Evolutionary conservation across 768 basidiomycete genomes (phyloP).

Genomic region (Gautieria morchelliformis): DNA sequence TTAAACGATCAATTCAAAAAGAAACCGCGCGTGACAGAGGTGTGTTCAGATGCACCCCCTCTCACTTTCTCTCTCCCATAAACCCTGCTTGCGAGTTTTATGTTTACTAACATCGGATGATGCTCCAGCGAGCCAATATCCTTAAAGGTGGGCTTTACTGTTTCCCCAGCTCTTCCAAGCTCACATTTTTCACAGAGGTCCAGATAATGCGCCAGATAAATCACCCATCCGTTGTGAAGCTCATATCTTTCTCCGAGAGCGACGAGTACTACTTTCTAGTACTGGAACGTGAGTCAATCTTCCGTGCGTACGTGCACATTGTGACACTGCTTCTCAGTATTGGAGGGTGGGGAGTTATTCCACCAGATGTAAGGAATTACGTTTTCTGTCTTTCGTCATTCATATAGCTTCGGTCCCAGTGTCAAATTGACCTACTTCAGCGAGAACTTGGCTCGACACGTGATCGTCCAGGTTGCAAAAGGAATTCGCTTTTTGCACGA

Average conservation of each 20-base stretch:
- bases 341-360: constrained; percentile 98
- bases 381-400: background rate
- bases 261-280: constrained; percentile 90
- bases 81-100: constrained; percentile 7
- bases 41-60: constrained; percentile 31
- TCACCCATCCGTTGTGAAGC: constrained; percentile 88
- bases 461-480: constrained; percentile 90
- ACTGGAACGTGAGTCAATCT: constrained; percentile 61
- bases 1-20: constrained; percentile 92
- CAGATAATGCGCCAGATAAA: constrained; percentile 96
- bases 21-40: constrained; percentile 97
- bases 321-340: constrained; percentile 41
- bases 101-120: constrained; percentile 6
- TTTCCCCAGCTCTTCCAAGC: background rate
- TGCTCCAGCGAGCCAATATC: constrained; percentile 83
- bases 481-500: constrained; percentile 95
- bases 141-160: constrained; percentile 61
- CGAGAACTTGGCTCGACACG: constrained; percentile 93
- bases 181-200: constrained; percentile 54
- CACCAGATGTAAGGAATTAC: constrained; percentile 58
- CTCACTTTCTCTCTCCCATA: constrained; percentile 15
- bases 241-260: constrained; percentile 87
- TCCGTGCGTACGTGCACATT: background rate
- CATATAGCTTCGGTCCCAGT: constrained; percentile 9
- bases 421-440: constrained; percentile 99